Evolutionary conservation across 169 alveolate species (phyloP).

Genomic region (Eimeria acervulina): DNA sequence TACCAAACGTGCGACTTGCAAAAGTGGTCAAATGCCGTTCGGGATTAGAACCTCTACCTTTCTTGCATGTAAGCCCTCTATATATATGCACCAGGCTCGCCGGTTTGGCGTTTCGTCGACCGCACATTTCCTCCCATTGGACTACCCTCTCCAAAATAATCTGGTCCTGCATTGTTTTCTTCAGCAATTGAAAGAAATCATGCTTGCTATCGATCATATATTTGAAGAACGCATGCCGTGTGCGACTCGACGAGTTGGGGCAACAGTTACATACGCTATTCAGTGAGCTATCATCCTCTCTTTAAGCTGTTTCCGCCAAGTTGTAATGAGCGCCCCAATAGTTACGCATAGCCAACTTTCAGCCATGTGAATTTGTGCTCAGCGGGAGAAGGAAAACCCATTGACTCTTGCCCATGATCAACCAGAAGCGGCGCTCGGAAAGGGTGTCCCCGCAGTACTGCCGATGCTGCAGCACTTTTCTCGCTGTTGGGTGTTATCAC

Average conservation of each 20-base stretch:
- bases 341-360: neutral
- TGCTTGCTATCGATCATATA: slow-evolving; percentile 85
- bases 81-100: neutral
- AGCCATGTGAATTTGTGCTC: neutral
- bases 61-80: slow-evolving; percentile 66
- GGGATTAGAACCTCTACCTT: slow-evolving; percentile 78
- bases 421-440: neutral
- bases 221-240: slow-evolving; percentile 82
- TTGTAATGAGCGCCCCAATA: neutral
- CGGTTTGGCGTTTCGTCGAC: neutral
- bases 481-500: neutral
- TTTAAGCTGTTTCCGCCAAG: neutral
- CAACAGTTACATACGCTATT: slow-evolving; percentile 76
- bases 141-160: neutral
- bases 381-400: slow-evolving; percentile 71
- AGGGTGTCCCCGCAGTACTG: slow-evolving; percentile 56
- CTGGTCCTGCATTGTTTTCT: neutral
- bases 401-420: neutral
- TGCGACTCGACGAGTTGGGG: slow-evolving; percentile 60
- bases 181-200: slow-evolving; percentile 86
- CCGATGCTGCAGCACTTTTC: neutral
- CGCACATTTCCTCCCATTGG: neutral
- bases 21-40: slow-evolving; percentile 82
- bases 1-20: slow-evolving; percentile 70
- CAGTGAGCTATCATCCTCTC: slow-evolving; percentile 54